Base-by-base conservation (phyloP, 2,329 filamentous ascomycete genomes). In the Ophiocordyceps australis region DNA sequence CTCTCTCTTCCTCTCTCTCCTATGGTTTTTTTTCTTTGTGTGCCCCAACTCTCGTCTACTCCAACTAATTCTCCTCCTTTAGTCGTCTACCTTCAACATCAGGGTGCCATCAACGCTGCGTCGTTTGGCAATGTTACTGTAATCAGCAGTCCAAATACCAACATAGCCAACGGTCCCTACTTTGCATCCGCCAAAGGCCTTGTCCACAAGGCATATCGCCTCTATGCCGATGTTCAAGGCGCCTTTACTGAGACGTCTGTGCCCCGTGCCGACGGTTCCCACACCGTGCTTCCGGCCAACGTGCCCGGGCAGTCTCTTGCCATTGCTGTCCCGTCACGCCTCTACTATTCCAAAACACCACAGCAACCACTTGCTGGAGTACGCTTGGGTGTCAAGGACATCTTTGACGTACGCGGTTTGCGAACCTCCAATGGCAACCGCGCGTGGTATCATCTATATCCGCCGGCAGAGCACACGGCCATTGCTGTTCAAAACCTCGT, bases 371-470 rank as follows among this genome's bases (percentile, higher is more conserved):
- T 73, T 0, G 59, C 63, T 6, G 66, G 68, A 9, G 50, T 65
- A 7, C 53, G 69, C 7, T 38, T 74, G 2, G 65, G 55, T 1
- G 50, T 74, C 28, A 74, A 74, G 35, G 69, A 74, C 33, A 65
- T 69, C 25, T 64, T 55, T 33, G 54, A 72, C 29, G 38, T 75
- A 16, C 26, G 23, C n/a, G 69, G 68, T 1, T 36, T 71, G 3
- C 54, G 54, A 19, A 69, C 59, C 0, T 52, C 53, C 10, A 55
- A 57, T 27, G 65, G 66, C 3, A 71, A 64, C 30, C 50, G 64
- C 20, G 65, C 68, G 3, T 74, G 58, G 48, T 63, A 62, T 25
- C 41, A 58, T 26, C 45, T 73, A 3, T 65, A 69, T 32, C 52
- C 55, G 4, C 40, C 55, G 4, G 49, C 52, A 0, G 56, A 52